phyloP scores from a whole-genome alignment of 78 protist species.

The Protostelium mycophagum region DNA sequence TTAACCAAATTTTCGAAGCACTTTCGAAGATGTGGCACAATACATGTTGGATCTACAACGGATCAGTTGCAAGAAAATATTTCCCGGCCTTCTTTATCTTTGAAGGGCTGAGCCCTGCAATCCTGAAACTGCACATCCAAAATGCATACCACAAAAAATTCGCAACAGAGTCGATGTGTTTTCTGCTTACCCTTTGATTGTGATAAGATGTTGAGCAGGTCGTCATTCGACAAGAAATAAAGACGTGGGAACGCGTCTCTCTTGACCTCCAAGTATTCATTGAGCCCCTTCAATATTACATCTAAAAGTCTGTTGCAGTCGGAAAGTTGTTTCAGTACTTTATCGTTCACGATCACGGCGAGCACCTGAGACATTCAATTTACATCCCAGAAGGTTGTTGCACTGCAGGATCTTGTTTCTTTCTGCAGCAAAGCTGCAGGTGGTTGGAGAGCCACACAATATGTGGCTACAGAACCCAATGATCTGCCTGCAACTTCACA shows the following conservation, averaged over 20 bases:
- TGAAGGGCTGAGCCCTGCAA: too few relatives aligned
- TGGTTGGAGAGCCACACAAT: too few relatives aligned
- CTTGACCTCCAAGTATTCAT: constrained; percentile 92
- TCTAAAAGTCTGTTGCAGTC: constrained; percentile 68
- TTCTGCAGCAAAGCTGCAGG: too few relatives aligned
- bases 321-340: constrained; percentile 62
- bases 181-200: constrained; percentile 50
- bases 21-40: constrained; percentile 91
- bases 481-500: too few relatives aligned
- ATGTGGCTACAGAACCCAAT: too few relatives aligned
- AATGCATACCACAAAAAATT: neutral
- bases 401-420: too few relatives aligned
- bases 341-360: constrained; percentile 72
- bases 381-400: too few relatives aligned
- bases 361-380: too few relatives aligned
- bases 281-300: constrained; percentile 91
- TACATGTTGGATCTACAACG: constrained; percentile 52
- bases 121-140: too few relatives aligned
- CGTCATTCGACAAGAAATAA: constrained; percentile 98
- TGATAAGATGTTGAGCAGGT: constrained; percentile 97
- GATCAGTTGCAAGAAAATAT: too few relatives aligned
- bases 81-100: too few relatives aligned
- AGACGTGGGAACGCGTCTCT: constrained; percentile 95
- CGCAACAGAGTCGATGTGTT: neutral
- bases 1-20: constrained; percentile 92